phyloP scores from a whole-genome alignment of 441 rosid species.

The Adansonia gregorii region DNA sequence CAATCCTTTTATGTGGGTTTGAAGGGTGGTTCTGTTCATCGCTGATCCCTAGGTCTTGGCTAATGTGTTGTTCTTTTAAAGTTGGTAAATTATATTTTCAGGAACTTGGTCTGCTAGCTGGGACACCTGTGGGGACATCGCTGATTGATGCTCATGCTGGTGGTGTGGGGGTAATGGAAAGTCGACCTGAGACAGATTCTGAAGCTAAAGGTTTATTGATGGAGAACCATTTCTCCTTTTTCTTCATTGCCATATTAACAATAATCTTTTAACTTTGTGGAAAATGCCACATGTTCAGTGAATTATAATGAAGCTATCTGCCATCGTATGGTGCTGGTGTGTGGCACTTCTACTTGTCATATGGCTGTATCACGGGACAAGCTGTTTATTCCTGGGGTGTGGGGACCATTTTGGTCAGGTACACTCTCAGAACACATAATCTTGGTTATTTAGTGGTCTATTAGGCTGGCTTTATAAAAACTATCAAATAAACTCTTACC shows the following conservation, averaged over 20 bases:
- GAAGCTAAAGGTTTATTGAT: constrained; percentile 56
- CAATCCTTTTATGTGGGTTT: constrained; percentile 29
- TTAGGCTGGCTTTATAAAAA: constrained; percentile 17
- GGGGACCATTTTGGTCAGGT: constrained; percentile 99
- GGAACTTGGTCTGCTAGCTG: constrained; percentile 81
- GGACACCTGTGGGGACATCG: constrained; percentile 89
- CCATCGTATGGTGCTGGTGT: constrained; percentile 81
- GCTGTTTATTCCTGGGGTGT: constrained; percentile 94
- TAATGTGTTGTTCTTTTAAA: constrained; percentile 23
- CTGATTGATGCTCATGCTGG: constrained; percentile 99
- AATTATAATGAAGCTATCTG: constrained; percentile 69
- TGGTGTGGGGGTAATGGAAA: constrained; percentile 95
- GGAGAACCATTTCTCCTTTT: constrained; percentile 16
- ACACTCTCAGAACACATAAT: constrained; percentile 17
- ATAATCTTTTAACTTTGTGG: constrained; percentile 5
- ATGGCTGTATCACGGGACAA: constrained; percentile 87
- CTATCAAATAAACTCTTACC: not conserved
- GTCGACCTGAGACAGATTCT: constrained; percentile 51
- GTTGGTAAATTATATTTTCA: constrained; percentile 37
- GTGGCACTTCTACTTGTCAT: constrained; percentile 97
- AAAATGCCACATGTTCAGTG: constrained; percentile 40
- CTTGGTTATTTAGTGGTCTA: not conserved
- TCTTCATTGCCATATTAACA: constrained; percentile 4
- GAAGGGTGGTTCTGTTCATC: constrained; percentile 29
- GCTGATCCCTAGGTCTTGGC: constrained; percentile 11